Conservation (phyloP, 1,284 basidiomycete species). For the Ustilago cynodontis region DNA sequence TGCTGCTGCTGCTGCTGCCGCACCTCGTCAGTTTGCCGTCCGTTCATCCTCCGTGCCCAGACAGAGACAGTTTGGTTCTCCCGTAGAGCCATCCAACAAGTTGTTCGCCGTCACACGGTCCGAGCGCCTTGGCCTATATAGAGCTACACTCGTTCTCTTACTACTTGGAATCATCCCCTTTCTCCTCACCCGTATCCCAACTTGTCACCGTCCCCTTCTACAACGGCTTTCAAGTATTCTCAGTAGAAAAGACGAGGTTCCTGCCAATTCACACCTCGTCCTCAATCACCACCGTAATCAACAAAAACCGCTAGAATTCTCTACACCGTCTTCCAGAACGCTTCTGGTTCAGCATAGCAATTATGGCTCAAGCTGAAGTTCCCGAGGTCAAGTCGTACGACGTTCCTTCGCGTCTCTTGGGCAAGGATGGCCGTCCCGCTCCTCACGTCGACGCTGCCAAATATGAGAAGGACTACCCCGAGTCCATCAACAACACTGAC, state of each 20-base stretch:
- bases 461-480: conserved; percentile 55
- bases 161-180: not conserved
- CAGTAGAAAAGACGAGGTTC: not conserved
- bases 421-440: conserved; percentile 56
- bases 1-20: conserved; percentile 4
- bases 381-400: conserved; percentile 53
- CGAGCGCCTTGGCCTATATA: conserved; percentile 24
- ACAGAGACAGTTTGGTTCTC: not conserved
- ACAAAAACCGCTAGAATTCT: conserved; percentile 5
- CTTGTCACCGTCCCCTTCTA: conserved; percentile 15
- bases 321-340: not conserved
- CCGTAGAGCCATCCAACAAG: not conserved
- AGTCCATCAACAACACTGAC: conserved; percentile 59
- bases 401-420: conserved; percentile 58
- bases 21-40: not conserved
- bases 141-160: not conserved
- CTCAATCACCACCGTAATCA: not conserved
- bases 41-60: not conserved
- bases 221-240: conserved; percentile 13
- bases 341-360: not conserved
- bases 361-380: conserved; percentile 47
- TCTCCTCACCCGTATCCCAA: not conserved
- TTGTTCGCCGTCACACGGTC: not conserved
- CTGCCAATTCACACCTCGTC: not conserved
- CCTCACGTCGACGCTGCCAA: conserved; percentile 57